Percentiles rank a stretch among this genome's conserved stretches.
phyloP scores from a whole-genome alignment of 202 grass and related monocot species.

The Panicum hallii region DNA sequence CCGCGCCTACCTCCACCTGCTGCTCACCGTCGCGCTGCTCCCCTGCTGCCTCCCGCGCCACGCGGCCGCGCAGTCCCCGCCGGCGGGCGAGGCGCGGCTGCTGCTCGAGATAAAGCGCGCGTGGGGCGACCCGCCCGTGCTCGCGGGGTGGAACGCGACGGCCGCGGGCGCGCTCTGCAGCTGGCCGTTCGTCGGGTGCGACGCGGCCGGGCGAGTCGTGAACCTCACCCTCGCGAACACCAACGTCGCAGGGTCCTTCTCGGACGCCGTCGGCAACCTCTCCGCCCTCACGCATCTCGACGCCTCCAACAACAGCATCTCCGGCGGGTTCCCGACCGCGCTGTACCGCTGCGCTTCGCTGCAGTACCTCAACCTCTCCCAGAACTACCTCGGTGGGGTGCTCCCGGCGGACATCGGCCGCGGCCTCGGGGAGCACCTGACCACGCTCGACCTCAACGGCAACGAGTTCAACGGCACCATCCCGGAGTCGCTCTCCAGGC shows the following conservation, averaged over 20 bases:
- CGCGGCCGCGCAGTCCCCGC: slow-evolving; percentile 49
- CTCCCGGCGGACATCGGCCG: slow-evolving; percentile 53
- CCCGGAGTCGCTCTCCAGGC: background rate
- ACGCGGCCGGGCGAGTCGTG: slow-evolving; percentile 43
- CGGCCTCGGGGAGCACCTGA: slow-evolving; percentile 25
- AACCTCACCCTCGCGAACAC: slow-evolving; percentile 33
- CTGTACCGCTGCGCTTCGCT: slow-evolving; percentile 58
- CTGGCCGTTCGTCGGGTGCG: slow-evolving; percentile 60
- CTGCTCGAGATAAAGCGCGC: slow-evolving; percentile 59
- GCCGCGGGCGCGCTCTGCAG: slow-evolving; percentile 40
- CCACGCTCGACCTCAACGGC: slow-evolving; percentile 26
- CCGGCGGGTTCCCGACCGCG: slow-evolving; percentile 42
- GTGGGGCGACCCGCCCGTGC: slow-evolving; percentile 49
- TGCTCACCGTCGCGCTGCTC: slow-evolving; percentile 25
- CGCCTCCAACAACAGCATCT: slow-evolving; percentile 48
- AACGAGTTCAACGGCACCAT: background rate
- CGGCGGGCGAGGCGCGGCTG: slow-evolving; percentile 19
- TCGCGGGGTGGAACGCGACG: slow-evolving; percentile 54
- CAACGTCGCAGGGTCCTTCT: slow-evolving; percentile 34
- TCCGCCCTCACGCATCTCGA: slow-evolving; percentile 50
- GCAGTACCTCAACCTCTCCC: slow-evolving; percentile 47
- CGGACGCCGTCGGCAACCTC: slow-evolving; percentile 61
- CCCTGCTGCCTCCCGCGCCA: slow-evolving; percentile 25
- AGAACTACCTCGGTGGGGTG: slow-evolving; percentile 46
- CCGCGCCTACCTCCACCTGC: background rate